Percentiles rank a stretch among this genome's conserved stretches.
Conservation (phyloP, 1,139 yeast genomes). For the Nadsonia commutata region DNA sequence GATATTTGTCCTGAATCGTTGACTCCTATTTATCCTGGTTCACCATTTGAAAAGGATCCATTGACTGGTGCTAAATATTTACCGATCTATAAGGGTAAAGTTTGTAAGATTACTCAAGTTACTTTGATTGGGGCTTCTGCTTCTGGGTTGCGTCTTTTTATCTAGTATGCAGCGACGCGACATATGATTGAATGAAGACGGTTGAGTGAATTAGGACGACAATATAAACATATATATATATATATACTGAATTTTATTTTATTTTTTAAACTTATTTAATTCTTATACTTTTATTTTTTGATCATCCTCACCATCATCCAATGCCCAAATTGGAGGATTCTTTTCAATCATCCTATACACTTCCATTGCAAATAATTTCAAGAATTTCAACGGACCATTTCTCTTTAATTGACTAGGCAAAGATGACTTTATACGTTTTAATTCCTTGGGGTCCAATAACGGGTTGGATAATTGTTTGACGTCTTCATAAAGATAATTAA, state of each 20-base stretch:
- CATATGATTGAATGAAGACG: too few species aligned
- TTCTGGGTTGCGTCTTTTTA: constrained; percentile 54
- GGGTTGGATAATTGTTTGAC: background rate
- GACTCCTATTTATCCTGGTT: constrained; percentile 78
- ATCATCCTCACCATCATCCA: constrained; percentile 14
- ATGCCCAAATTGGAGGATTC: background rate
- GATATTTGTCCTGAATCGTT: constrained; percentile 77
- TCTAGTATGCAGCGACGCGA: too few species aligned
- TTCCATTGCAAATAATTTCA: too few species aligned
- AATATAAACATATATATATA: too few species aligned
- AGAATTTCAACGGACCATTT: too few species aligned
- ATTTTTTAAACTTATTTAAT: too few species aligned
- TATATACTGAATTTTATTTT: too few species aligned
- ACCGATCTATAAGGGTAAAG: constrained; percentile 56
- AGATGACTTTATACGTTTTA: background rate
- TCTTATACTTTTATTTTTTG: too few species aligned
- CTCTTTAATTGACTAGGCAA: constrained; percentile 2
- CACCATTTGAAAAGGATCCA: constrained; percentile 61
- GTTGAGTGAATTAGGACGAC: too few species aligned
- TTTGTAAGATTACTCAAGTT: constrained; percentile 63
- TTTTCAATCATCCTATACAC: background rate
- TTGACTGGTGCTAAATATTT: constrained; percentile 84
- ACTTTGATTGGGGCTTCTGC: constrained; percentile 88
- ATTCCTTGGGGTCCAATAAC: background rate
- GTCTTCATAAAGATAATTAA: background rate